Percentiles rank a stretch among this genome's conserved stretches.
These are phyloP conservation scores for Lophiostoma macrostomum DNA, from an alignment of 495 filamentous ascomycete genomes.

Conservation along the genomic window DNA sequence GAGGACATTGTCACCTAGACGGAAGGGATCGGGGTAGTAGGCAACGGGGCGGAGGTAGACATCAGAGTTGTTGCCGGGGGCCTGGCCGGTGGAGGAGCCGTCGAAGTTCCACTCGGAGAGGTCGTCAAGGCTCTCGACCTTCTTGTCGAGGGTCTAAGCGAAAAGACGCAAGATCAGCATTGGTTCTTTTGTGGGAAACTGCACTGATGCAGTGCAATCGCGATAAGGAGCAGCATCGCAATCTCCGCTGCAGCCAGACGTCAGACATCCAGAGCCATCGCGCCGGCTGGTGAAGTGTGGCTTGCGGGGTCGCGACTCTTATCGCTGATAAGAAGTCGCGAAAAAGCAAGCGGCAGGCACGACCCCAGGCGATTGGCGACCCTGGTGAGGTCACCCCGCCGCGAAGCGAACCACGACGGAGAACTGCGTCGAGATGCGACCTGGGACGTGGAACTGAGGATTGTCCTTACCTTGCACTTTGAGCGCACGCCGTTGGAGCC, in stretches of 20 bases:
- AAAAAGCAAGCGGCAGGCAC: constrained; percentile 19
- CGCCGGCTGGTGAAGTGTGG: no score
- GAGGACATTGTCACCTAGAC: constrained; percentile 74
- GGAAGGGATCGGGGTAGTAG: constrained; percentile 92
- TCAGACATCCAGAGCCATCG: no score
- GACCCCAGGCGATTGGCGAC: constrained; percentile 17
- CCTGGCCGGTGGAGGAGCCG: constrained; percentile 91
- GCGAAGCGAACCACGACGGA: constrained; percentile 1
- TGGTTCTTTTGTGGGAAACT: constrained; percentile 1
- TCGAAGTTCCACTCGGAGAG: constrained; percentile 99
- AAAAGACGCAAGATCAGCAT: constrained; percentile 32
- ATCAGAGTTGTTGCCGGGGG: constrained; percentile 94
- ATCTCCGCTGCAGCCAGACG: no score
- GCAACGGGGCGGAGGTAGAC: constrained; percentile 93
- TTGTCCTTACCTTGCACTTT: constrained; percentile 83
- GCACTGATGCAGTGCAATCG: no score
- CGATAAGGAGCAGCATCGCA: no score
- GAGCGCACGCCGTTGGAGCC: constrained; percentile 70
- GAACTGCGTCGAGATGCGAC: constrained; percentile 26
- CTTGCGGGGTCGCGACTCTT: constrained; percentile 13
- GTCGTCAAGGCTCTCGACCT: constrained; percentile 63
- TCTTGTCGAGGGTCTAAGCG: constrained; percentile 70
- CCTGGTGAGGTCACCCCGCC: constrained; percentile 15
- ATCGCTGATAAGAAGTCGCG: constrained; percentile 30
- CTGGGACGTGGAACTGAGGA: constrained; percentile 16